A percentile compares a stretch with the other conserved stretches of the same genome.
phyloP scores from a whole-genome alignment of 805 yeast species.

The Candida orba region DNA sequence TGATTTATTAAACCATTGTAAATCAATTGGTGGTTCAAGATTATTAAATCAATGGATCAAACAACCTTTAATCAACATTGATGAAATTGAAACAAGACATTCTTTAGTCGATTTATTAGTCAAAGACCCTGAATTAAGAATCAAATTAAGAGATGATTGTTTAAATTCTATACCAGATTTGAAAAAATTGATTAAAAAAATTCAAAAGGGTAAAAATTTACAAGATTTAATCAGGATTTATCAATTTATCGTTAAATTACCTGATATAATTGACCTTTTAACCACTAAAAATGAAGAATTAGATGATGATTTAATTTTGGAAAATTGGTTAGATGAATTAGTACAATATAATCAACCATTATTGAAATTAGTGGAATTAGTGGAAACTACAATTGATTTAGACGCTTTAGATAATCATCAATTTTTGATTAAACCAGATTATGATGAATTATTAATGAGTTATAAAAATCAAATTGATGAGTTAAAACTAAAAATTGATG shows the following conservation, averaged over 20 bases:
- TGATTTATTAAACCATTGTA: conserved; percentile 83
- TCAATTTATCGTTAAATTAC: conserved; percentile 66
- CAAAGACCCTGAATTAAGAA: conserved; percentile 62
- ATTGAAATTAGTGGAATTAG: conserved; percentile 68
- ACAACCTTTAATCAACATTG: conserved; percentile 75
- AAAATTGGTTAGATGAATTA: conserved; percentile 55
- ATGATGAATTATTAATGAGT: conserved; percentile 66
- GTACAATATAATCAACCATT: conserved; percentile 43
- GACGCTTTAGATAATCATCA: conserved; percentile 77
- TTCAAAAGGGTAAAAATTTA: conserved; percentile 42
- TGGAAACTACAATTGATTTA: conserved; percentile 88
- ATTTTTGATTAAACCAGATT: conserved; percentile 81
- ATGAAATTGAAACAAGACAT: conserved; percentile 61
- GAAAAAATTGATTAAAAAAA: conserved; percentile 63
- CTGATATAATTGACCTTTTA: conserved; percentile 55
- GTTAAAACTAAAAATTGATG: conserved; percentile 46
- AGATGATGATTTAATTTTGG: conserved; percentile 32
- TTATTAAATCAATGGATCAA: conserved; percentile 90
- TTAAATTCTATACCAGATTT: conserved; percentile 77
- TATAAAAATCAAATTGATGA: conserved; percentile 52
- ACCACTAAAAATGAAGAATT: conserved; percentile 30
- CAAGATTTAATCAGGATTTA: conserved; percentile 89
- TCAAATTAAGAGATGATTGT: conserved; percentile 57
- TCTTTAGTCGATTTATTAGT: conserved; percentile 64
- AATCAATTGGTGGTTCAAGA: conserved; percentile 83